These are phyloP conservation scores for Dentipellis sp. DNA, from an alignment of 768 basidiomycete genomes.

Conservation along the genomic window DNA sequence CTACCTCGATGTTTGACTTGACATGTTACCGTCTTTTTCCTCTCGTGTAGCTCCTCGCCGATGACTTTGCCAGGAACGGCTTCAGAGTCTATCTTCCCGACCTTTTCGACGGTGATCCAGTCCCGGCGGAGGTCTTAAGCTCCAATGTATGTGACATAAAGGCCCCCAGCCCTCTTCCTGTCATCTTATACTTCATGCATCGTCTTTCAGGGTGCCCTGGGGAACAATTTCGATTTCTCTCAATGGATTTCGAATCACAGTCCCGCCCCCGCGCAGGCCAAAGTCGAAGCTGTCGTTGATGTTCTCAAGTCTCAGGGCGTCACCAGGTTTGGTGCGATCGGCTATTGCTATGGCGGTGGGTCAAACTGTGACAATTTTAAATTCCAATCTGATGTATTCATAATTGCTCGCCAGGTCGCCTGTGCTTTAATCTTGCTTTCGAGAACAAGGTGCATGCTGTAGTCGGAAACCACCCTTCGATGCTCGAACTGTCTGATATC, in stretches of 20 bases:
- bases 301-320: slow-evolving; percentile 24
- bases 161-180: too few species aligned
- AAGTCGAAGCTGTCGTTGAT: slow-evolving; percentile 17
- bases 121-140: slow-evolving; percentile 13
- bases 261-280: slow-evolving; percentile 8
- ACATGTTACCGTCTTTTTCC: not conserved
- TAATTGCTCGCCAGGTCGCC: not conserved
- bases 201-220: not conserved
- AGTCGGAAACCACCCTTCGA: slow-evolving; percentile 38
- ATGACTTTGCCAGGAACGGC: slow-evolving; percentile 33
- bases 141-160: slow-evolving; percentile 7
- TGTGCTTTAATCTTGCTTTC: slow-evolving; percentile 29
- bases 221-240: not conserved
- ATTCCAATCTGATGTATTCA: too few species aligned
- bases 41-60: slow-evolving; percentile 29
- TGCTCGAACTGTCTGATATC: slow-evolving; percentile 29
- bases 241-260: slow-evolving; percentile 15
- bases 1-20: too few species aligned
- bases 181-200: not conserved
- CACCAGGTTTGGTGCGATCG: slow-evolving; percentile 19
- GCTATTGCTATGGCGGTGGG: slow-evolving; percentile 20
- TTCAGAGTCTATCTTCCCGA: slow-evolving; percentile 18
- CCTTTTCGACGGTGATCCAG: slow-evolving; percentile 17
- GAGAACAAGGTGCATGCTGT: slow-evolving; percentile 30
- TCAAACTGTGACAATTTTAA: not conserved